phyloP scores from a whole-genome alignment of 345 rosid species.

The Passiflora organensis region DNA sequence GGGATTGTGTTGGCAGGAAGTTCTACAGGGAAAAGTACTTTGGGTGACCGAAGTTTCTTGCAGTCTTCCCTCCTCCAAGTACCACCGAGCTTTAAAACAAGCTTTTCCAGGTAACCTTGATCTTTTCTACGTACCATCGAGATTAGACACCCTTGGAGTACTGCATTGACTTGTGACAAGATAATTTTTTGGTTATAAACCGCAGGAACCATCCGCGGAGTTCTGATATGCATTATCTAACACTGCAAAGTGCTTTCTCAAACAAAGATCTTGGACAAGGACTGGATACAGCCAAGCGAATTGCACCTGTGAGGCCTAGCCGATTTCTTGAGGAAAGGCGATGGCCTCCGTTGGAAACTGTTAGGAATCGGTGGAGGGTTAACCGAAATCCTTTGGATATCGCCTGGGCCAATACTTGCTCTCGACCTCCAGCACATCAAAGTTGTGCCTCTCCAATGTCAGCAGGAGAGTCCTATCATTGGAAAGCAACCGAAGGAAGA shows the following conservation, averaged over 20 bases:
- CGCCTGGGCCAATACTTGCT: neutral
- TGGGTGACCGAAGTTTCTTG: slow-evolving; percentile 10
- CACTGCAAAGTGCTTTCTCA: slow-evolving; percentile 4
- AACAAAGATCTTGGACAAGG: slow-evolving; percentile 17
- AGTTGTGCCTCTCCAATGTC: slow-evolving; percentile 3
- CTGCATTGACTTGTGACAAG: too few species aligned
- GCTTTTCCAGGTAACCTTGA: slow-evolving; percentile 28
- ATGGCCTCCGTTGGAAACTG: slow-evolving; percentile 36
- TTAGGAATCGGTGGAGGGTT: slow-evolving; percentile 25
- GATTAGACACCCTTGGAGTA: too few species aligned
- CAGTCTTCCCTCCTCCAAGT: slow-evolving; percentile 19
- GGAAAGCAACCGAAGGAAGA: slow-evolving; percentile 11
- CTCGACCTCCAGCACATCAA: slow-evolving; percentile 9
- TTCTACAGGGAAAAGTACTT: slow-evolving; percentile 5
- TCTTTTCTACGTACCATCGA: too few species aligned
- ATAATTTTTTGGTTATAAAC: neutral
- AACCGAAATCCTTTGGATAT: slow-evolving; percentile 4
- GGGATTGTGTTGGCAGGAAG: slow-evolving; percentile 25
- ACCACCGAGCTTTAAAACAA: slow-evolving; percentile 14
- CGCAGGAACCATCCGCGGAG: slow-evolving; percentile 18
- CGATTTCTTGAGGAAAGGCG: slow-evolving; percentile 34
- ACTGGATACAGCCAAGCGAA: slow-evolving; percentile 18
- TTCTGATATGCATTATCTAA: neutral
- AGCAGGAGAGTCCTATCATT: neutral
- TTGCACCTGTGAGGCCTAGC: slow-evolving; percentile 27